phyloP scores from a whole-genome alignment of 176 grass and related monocot genomes.

The Elaeis guineensis region DNA sequence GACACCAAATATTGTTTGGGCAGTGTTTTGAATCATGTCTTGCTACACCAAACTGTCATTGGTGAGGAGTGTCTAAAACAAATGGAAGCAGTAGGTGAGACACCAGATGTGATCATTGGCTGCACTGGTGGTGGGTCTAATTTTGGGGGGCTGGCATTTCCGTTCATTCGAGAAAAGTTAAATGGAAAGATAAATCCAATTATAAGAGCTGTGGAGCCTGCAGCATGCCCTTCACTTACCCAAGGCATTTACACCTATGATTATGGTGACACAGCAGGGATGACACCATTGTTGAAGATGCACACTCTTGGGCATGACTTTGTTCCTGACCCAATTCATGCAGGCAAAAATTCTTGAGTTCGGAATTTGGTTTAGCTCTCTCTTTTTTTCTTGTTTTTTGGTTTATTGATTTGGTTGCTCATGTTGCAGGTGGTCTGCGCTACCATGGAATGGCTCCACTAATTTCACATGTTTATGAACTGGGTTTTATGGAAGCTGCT shows the following conservation, averaged over 20 bases:
- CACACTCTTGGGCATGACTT: slow-evolving; percentile 92
- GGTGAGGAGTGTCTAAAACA: slow-evolving; percentile 86
- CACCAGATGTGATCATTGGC: slow-evolving; percentile 63
- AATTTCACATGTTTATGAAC: slow-evolving; percentile 83
- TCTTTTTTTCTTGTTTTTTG: neutral
- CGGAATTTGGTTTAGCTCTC: neutral
- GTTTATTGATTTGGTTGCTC: neutral
- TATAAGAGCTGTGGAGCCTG: slow-evolving; percentile 79
- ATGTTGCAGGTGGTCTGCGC: slow-evolving; percentile 57
- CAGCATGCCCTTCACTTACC: slow-evolving; percentile 81
- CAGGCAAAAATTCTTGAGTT: slow-evolving; percentile 23
- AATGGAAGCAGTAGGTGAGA: slow-evolving; percentile 53
- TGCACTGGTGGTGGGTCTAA: slow-evolving; percentile 96
- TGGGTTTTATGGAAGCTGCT: slow-evolving; percentile 71
- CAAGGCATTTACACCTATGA: slow-evolving; percentile 78
- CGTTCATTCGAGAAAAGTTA: slow-evolving; percentile 87
- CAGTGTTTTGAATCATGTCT: slow-evolving; percentile 90
- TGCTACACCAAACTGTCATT: slow-evolving; percentile 90
- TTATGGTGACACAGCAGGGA: slow-evolving; percentile 68
- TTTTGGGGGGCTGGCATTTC: slow-evolving; percentile 72
- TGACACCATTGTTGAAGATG: slow-evolving; percentile 98
- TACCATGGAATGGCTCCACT: slow-evolving; percentile 97
- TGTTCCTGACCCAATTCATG: slow-evolving; percentile 86
- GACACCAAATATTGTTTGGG: slow-evolving; percentile 96
- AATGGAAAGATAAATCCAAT: slow-evolving; percentile 48